phyloP scores from a whole-genome alignment of 208 protist genomes.

The Trypanosoma melophagium region DNA sequence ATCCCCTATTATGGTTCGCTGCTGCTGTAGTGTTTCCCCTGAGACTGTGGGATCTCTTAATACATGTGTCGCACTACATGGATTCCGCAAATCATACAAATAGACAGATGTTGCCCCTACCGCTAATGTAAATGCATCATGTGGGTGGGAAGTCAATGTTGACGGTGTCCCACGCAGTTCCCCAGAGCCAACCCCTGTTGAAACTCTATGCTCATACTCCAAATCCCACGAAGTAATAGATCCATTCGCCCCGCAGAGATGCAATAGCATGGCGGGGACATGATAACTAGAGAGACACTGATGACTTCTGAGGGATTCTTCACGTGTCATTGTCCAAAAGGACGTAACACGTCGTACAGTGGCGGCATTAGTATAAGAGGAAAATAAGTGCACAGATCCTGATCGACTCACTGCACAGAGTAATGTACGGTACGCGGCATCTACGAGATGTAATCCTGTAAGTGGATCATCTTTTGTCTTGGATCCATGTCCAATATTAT shows the following conservation, averaged over 20 bases:
- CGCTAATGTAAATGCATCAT: constrained; percentile 38
- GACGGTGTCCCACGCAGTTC: constrained; percentile 19
- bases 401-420: constrained; percentile 73
- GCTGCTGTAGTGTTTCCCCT: constrained; percentile 7
- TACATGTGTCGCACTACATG: constrained; percentile 20
- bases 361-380: constrained; percentile 36
- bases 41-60: constrained; percentile 17
- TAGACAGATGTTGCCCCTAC: constrained; percentile 54
- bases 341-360: constrained; percentile 53
- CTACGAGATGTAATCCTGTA: constrained; percentile 67
- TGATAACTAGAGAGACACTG: constrained; percentile 78
- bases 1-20: constrained; percentile 2
- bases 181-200: constrained; percentile 18
- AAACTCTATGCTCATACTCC: constrained; percentile 29
- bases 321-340: constrained; percentile 58
- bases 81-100: constrained; percentile 45
- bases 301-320: constrained; percentile 33
- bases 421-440: constrained; percentile 57
- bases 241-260: constrained; percentile 46
- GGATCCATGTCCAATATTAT: no score
- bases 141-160: constrained; percentile 39
- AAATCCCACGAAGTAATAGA: constrained; percentile 61
- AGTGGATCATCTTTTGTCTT: constrained; percentile 17
- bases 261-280: constrained; percentile 44
- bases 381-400: constrained; percentile 66